Evolutionary conservation across 192 early-diverging fungal genomes (phyloP).

Genomic region (Piromyces finnis): DNA sequence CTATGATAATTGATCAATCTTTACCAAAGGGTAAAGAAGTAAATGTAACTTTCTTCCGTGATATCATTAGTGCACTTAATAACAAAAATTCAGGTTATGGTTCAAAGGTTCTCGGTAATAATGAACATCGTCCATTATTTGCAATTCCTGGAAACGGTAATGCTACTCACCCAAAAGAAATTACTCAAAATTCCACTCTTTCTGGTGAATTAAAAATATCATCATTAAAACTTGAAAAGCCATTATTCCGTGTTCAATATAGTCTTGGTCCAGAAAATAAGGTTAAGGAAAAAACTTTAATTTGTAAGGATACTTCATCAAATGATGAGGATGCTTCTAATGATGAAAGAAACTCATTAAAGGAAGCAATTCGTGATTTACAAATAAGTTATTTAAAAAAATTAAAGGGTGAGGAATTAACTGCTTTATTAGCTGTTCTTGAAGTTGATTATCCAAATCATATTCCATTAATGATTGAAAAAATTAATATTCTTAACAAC

Average conservation of each 20-base stretch:
- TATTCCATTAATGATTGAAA: constrained; percentile 29
- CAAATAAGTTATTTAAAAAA: constrained; percentile 71
- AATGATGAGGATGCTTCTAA: constrained; percentile 1
- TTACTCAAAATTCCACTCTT: not conserved
- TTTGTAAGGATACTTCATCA: not conserved
- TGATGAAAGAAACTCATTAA: constrained; percentile 26
- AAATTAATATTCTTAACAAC: constrained; percentile 24
- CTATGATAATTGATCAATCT: constrained; percentile 41
- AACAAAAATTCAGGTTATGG: constrained; percentile 19
- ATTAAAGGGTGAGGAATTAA: constrained; percentile 34
- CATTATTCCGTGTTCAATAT: not conserved
- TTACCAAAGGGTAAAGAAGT: constrained; percentile 17
- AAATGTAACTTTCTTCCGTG: constrained; percentile 14
- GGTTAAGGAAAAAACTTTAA: not conserved
- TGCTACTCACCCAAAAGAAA: not conserved
- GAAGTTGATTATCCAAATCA: constrained; percentile 37
- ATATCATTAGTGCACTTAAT: constrained; percentile 28
- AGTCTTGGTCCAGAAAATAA: not conserved
- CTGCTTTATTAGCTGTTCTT: constrained; percentile 30
- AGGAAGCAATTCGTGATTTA: constrained; percentile 57
- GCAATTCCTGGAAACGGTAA: not conserved
- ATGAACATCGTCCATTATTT: constrained; percentile 1
- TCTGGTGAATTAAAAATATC: not conserved
- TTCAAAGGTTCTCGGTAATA: not conserved
- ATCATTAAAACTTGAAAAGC: not conserved